Percentiles rank a stretch among this genome's conserved stretches.
These are phyloP conservation scores for Mycocentrospora acerina DNA, from an alignment of 2,329 filamentous ascomycete species.

Conservation along the genomic window DNA sequence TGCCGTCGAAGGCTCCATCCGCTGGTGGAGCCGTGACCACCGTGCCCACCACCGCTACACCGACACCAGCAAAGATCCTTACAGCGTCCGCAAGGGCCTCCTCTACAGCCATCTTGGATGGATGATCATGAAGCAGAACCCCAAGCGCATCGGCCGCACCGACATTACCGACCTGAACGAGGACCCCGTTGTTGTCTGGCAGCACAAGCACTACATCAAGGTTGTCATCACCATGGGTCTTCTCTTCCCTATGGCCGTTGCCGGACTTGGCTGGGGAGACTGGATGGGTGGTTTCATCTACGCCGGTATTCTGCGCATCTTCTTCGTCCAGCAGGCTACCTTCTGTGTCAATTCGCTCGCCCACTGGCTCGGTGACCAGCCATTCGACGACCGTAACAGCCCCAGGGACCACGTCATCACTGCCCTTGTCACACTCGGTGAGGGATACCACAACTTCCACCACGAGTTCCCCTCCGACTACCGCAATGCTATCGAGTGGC, in stretches of 20 bases:
- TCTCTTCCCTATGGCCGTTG: constrained; percentile 51
- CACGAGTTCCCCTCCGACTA: constrained; percentile 49
- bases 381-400: constrained; percentile 48
- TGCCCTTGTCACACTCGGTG: constrained; percentile 46
- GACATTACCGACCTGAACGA: constrained; percentile 56
- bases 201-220: constrained; percentile 54
- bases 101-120: constrained; percentile 55
- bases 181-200: constrained; percentile 53
- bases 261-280: constrained; percentile 53
- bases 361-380: constrained; percentile 54
- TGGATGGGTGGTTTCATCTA: constrained; percentile 55
- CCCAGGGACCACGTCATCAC: constrained; percentile 48
- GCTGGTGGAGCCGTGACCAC: constrained; percentile 55
- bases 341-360: constrained; percentile 58
- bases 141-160: constrained; percentile 54
- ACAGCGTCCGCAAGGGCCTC: constrained; percentile 55
- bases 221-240: constrained; percentile 51
- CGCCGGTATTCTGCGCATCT: constrained; percentile 54
- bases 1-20: constrained; percentile 52
- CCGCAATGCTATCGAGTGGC: constrained; percentile 47
- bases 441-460: constrained; percentile 50
- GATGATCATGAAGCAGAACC: constrained; percentile 59
- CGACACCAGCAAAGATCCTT: constrained; percentile 56
- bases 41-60: constrained; percentile 56
- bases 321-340: constrained; percentile 56